Evolutionary conservation across 805 yeast genomes (phyloP), one percentile per base, ranked within the genome.

Genomic region (Ogataea nitratoaversa): DNA sequence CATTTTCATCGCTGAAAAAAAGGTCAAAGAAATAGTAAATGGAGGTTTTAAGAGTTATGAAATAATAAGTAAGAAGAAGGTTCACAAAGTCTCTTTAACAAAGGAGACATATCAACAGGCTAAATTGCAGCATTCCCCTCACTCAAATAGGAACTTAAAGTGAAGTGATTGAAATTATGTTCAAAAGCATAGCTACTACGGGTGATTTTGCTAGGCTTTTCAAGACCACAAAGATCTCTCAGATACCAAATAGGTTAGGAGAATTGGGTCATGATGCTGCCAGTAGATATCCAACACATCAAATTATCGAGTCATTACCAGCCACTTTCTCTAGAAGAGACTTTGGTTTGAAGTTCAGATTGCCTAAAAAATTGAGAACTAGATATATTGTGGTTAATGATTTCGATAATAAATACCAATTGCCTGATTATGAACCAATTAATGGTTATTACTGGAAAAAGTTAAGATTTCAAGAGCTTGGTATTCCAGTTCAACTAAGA

Each of bases 311-410:
- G 59, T 79, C 93, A 0, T 79, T 84, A 37, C 76, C 79, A 36
- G 70, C 84, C 7, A 72, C 83, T 35, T 73, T 81, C 33, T 58
- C 70, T 12, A 70, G 86, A 62, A 80, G 83, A 46, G 85, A 84
- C 60, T 86, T 76, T 71, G 95, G 95, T 53, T 62, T 86, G 44
- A 86, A 86, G 56, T 67, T 80, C 33, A 68, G 84, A 17, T 64
- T 86, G 34, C 95, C 95, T 3, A 66, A 68, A 29, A 79, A 76
- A 50, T 59, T 76, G 34, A 78, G 78, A 30, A 66, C 77, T 14
- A 72, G 81, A 30, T 78, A 76, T 56, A 68, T 86, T 32, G 78
- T 80, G 8, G 70, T 71, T 49, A 80, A 82, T 50, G 82, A 82
- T 41, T 58, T 84, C 12, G 95, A 86, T 56, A 79, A 80, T 48